Conservation (phyloP, 768 basidiomycete species). For the Russula virescens region DNA sequence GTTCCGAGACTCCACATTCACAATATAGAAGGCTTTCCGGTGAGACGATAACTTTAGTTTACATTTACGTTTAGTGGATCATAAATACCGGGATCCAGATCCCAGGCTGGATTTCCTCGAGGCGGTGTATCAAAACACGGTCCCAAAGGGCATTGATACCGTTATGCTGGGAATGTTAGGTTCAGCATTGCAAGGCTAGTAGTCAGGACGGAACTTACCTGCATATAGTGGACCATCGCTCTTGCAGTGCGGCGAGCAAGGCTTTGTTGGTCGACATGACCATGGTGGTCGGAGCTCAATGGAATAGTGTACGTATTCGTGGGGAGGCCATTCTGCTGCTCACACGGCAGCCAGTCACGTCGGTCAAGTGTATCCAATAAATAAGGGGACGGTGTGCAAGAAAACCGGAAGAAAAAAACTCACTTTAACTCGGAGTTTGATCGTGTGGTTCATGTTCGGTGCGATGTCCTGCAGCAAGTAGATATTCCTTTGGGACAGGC, state of each 20-base stretch:
- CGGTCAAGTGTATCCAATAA: not conserved
- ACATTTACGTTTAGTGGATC: slow-evolving; percentile 16
- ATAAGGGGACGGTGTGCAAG: too few relatives aligned
- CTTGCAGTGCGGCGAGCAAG: slow-evolving; percentile 22
- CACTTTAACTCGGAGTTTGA: slow-evolving; percentile 20
- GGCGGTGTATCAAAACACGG: slow-evolving; percentile 22
- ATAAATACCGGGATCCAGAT: slow-evolving; percentile 20
- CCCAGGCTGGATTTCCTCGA: slow-evolving; percentile 18
- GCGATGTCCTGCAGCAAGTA: slow-evolving; percentile 20
- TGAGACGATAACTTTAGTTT: slow-evolving; percentile 6
- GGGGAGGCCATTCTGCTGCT: slow-evolving; percentile 20
- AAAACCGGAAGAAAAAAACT: not conserved
- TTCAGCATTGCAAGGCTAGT: not conserved
- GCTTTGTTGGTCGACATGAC: slow-evolving; percentile 15
- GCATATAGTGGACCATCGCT: slow-evolving; percentile 24
- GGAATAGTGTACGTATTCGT: slow-evolving; percentile 21
- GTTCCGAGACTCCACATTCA: too few relatives aligned
- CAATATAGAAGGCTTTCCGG: too few relatives aligned
- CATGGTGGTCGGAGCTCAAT: slow-evolving; percentile 10
- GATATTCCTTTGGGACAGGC: slow-evolving; percentile 5
- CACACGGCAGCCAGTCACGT: not conserved
- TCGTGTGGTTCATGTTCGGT: slow-evolving; percentile 8
- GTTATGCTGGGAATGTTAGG: slow-evolving; percentile 3
- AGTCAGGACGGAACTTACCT: not conserved
- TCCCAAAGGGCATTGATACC: slow-evolving; percentile 18